A percentile compares a stretch with the other conserved stretches of the same genome.
Evolutionary conservation across 768 basidiomycete genomes (phyloP).

Genomic region (Hygrophorus pudorinus): DNA sequence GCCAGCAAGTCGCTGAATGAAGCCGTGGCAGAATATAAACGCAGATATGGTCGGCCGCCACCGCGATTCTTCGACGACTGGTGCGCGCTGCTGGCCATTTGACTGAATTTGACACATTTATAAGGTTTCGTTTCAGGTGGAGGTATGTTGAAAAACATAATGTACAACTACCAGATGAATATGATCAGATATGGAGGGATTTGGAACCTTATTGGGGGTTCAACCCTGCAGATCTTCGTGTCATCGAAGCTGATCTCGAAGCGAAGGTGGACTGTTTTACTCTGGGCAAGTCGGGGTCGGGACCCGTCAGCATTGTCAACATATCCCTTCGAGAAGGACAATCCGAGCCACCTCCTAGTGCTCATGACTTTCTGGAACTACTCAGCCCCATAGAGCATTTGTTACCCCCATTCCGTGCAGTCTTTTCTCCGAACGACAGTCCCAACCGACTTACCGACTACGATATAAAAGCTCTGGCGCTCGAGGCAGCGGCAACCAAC

Average conservation of each 20-base stretch:
- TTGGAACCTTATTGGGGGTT: conserved; percentile 12
- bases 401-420: conserved; percentile 30
- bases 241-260: conserved; percentile 4
- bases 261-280: conserved; percentile 6
- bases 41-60: conserved; percentile 26
- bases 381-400: conserved; percentile 24
- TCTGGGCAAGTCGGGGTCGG: conserved; percentile 3
- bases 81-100: conserved; percentile 16
- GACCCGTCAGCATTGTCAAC: conserved; percentile 2
- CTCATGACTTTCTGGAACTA: conserved; percentile 19
- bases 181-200: conserved; percentile 33
- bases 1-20: conserved; percentile 28
- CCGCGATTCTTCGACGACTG: conserved; percentile 38
- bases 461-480: conserved; percentile 18
- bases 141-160: conserved; percentile 32
- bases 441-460: conserved; percentile 26
- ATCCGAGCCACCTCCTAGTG: not conserved
- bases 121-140: conserved; percentile 25
- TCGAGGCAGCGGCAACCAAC: conserved; percentile 22
- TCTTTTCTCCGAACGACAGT: conserved; percentile 30
- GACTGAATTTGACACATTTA: not conserved
- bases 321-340: not conserved
- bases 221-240: conserved; percentile 10
- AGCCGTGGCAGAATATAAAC: conserved; percentile 29
- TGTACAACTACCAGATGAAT: conserved; percentile 43